Percentiles rank a stretch among this genome's conserved stretches.
phyloP scores from a whole-genome alignment of 179 eudicot species.

The Spinacia oleracea region DNA sequence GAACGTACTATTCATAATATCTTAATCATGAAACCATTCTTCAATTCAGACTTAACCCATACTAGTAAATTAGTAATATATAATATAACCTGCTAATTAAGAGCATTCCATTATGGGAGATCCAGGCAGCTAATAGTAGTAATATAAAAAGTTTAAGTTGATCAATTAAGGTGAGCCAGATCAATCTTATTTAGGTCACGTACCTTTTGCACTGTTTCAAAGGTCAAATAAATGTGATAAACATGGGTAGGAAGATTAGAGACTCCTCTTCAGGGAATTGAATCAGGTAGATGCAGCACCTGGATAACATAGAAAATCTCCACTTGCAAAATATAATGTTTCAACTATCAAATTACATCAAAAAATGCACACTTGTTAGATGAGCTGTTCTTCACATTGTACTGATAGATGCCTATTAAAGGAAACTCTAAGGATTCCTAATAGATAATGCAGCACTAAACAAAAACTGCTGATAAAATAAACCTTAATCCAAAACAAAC shows the following conservation, averaged over 20 bases:
- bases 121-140: too few relatives aligned
- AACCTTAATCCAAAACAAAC: neutral
- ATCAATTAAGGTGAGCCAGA: too few relatives aligned
- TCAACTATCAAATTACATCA: neutral
- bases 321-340: neutral
- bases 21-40: neutral
- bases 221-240: constrained; percentile 2
- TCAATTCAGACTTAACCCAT: neutral
- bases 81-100: neutral
- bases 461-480: neutral
- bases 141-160: too few relatives aligned
- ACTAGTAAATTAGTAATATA: too few relatives aligned
- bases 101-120: too few relatives aligned
- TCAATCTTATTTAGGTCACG: too few relatives aligned
- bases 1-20: too few relatives aligned
- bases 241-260: neutral
- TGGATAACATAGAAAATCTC: constrained; percentile 14
- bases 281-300: neutral
- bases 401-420: neutral
- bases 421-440: neutral
- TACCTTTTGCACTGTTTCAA: neutral
- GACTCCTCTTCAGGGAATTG: neutral
- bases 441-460: neutral
- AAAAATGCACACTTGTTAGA: neutral
- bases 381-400: constrained; percentile 14